Conservation (phyloP, 1,284 basidiomycete species). For the Sanghuangporus baumii region DNA sequence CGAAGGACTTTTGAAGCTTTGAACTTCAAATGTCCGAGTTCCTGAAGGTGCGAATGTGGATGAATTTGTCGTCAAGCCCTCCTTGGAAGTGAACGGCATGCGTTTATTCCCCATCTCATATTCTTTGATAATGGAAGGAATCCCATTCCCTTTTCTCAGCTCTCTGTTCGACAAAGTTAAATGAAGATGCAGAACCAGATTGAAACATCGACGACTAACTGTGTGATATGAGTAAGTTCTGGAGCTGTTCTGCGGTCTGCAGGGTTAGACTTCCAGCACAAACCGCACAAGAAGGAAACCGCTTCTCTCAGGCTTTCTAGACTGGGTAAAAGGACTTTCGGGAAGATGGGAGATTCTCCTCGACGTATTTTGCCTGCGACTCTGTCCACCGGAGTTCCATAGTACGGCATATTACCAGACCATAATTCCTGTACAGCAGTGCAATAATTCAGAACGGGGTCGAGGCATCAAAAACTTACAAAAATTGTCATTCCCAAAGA, state of each 20-base stretch:
- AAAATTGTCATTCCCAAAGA: constrained; percentile 15
- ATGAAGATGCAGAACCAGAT: background rate
- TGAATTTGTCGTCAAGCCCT: background rate
- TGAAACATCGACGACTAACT: background rate
- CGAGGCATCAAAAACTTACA: background rate
- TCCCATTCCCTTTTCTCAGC: background rate
- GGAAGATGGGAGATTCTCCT: background rate
- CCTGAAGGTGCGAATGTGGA: background rate
- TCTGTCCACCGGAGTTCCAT: background rate
- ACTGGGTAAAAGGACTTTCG: background rate
- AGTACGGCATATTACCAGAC: constrained; percentile 1
- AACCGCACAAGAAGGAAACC: background rate
- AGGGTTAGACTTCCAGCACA: constrained; percentile 3
- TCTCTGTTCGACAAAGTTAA: background rate
- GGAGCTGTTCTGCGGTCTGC: background rate
- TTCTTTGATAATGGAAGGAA: background rate
- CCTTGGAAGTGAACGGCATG: background rate
- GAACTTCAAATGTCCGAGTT: background rate
- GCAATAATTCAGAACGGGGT: background rate
- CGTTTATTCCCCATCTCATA: background rate
- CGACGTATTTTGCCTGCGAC: background rate
- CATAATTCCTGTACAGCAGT: background rate
- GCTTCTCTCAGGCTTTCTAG: background rate
- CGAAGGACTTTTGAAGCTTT: background rate
- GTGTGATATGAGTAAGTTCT: background rate